These are phyloP conservation scores for Pochonia chlamydosporia DNA, from an alignment of 2,329 filamentous ascomycete species.

Conservation along the genomic window DNA sequence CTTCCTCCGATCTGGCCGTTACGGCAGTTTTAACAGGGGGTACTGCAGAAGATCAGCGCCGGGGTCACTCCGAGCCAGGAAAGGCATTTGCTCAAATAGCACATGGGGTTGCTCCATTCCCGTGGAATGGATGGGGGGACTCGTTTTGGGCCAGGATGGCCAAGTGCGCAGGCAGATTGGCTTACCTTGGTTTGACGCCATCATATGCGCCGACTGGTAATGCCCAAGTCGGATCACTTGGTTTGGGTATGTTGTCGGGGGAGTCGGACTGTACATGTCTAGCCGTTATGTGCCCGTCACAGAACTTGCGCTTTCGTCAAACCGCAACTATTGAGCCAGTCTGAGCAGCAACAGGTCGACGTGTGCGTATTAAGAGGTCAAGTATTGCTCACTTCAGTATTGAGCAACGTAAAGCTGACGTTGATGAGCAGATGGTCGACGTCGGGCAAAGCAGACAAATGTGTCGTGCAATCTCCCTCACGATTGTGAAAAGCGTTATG, in stretches of 20 bases:
- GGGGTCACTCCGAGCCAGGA: not conserved
- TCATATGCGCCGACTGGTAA: not conserved
- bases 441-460: not conserved
- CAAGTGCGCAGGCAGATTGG: not conserved
- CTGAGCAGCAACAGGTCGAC: not conserved
- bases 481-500: not conserved
- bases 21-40: slow-evolving; percentile 2
- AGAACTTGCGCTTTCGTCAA: not conserved
- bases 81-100: not conserved
- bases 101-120: not conserved
- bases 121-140: not conserved
- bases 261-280: not conserved
- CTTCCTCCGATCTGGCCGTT: slow-evolving; percentile 18
- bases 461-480: not conserved
- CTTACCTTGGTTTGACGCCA: slow-evolving; percentile 6
- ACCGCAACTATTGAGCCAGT: not conserved
- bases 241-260: not conserved
- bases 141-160: not conserved
- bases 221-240: slow-evolving; percentile 1
- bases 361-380: too few relatives aligned
- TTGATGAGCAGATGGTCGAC: not conserved
- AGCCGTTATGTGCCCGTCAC: not conserved
- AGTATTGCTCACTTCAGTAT: not conserved
- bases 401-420: not conserved
- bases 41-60: not conserved